Percentiles rank a stretch among this genome's conserved stretches.
Evolutionary conservation across 2,329 filamentous ascomycete species (phyloP).

Genomic region (Fusarium armeniacum): DNA sequence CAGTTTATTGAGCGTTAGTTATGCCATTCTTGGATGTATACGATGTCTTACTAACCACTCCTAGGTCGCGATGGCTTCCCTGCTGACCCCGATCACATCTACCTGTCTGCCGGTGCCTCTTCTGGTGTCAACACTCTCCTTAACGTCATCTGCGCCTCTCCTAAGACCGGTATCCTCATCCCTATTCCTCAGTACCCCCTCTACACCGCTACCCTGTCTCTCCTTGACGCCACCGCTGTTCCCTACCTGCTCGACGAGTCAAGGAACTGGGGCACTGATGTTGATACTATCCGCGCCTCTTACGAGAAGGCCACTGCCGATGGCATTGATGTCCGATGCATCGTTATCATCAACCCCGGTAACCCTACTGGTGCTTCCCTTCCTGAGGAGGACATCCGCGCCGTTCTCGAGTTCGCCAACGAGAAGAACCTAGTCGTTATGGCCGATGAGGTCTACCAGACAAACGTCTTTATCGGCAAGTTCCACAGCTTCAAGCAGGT

Average conservation of each 20-base stretch:
- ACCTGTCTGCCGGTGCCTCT: conserved; percentile 91
- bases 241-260: conserved; percentile 95
- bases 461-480: conserved; percentile 94
- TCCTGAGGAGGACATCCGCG: conserved; percentile 80
- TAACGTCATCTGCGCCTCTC: conserved; percentile 84
- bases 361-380: conserved; percentile 96
- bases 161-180: conserved; percentile 86
- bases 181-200: conserved; percentile 98
- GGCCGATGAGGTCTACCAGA: conserved; percentile 99
- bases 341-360: conserved; percentile 98
- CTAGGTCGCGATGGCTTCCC: conserved; percentile 88
- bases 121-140: conserved; percentile 95
- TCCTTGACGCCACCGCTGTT: conserved; percentile 88
- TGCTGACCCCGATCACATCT: conserved; percentile 84
- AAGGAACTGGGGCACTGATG: conserved; percentile 87
- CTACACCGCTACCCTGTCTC: conserved; percentile 91
- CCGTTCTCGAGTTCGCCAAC: conserved; percentile 88
- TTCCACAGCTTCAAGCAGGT: conserved; percentile 97
- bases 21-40: neutral
- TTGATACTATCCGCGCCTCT: conserved; percentile 80
- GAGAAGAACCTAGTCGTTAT: conserved; percentile 89
- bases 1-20: conserved; percentile 87
- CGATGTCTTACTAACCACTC: conserved; percentile 4
- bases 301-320: conserved; percentile 80
- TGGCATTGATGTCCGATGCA: conserved; percentile 88